Base-by-base conservation (phyloP, 2,329 filamentous ascomycete species). In the Ramularia collo-cygni region DNA sequence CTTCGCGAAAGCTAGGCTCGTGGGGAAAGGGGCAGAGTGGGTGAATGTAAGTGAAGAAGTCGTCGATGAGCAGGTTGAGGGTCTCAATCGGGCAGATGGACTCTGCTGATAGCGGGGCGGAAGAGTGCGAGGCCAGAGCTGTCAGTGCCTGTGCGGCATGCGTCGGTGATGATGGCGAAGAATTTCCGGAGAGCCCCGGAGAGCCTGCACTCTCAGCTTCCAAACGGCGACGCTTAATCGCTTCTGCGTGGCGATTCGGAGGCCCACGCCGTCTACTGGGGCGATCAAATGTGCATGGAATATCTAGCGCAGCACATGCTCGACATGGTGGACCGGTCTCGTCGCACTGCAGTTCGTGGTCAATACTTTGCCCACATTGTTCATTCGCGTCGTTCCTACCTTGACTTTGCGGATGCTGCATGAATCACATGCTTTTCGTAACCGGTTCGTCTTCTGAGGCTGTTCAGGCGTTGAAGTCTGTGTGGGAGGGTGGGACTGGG, bases 11-110 rank as follows among this genome's bases (percentile, higher is more conserved):
- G 3, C 81, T 83, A 0, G 83, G 82, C 57, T 88, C 82, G 60
- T 89, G 84, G 0, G 84, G 84, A 42, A 89, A 88, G 0, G 84
- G 84, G 42, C 76, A 77, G 7, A 89, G 71, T 1, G 84, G 84
- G 52, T 88, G 82, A 38, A 88, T 81, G 58, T 87, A 87, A 13
- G 81, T 86, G 64, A 88, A 89, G 70, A 85, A 89, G 64, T 89
- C 84, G 59, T 88, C 81, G 42, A 89, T 75, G 12, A 88, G 69
- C 2, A 81, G 71, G 53, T 82, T 74, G 37, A 89, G 66, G 8
- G 81, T 77, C 6, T 76, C 74, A 60, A 81, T 70, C 0, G 83
- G 80, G 28, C 81, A 83, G 46, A 89, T 87, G 2, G 75, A 69
- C 56, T 89, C 84, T 34, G 80, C 72, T 3, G 75, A 76, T 8